Evolutionary conservation across 2,329 filamentous ascomycete genomes (phyloP), one percentile per base, ranked within the genome.

Genomic region (Fusarium bactridioides): DNA sequence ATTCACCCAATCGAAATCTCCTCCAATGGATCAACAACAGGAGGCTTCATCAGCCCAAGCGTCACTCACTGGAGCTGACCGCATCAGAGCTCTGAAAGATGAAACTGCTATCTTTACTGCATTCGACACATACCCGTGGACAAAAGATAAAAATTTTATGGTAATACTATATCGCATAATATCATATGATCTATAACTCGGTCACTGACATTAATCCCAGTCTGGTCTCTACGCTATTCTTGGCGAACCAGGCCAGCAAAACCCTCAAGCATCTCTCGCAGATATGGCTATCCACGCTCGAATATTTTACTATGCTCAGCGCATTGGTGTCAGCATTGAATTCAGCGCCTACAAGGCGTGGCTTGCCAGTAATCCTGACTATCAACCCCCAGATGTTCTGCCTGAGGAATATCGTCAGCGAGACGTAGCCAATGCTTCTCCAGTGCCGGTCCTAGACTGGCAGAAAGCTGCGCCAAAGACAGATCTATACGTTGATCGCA

Each of bases 321-420:
- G 83, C 23, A 82, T 86, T 54, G 84, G 83, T 64, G 82, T 85
- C 47, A 79, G 85, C 23, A 87, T 95, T 69, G 88, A 93, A 78
- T 93, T 92, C 73, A 82, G 88, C 59, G 82, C 83, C 56, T 96
- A 95, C 83, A 91, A 91, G 78, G 79, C 83, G 37, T 94, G 93
- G 89, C 81, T 90, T 19, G 79, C 79, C 27, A 57, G 67, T 25
- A 75, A 82, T 54, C 78, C 81, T 3, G 76, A 78, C 9, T 79
- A 83, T 62, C 68, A 67, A 1, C 63, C 80, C 7, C 82, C 81
- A 15, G 78, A 83, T 67, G 75, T 82, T 62, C 76, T 84, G 29
- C 82, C 83, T 15, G 75, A 80, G 19, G 78, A 80, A 64, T 80
- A 82, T 72, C 72, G 64, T 29, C 53, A 62, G 21, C 65, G 50